These are phyloP conservation scores for Aspergillus fumigatiaffinis DNA, from an alignment of 2,329 filamentous ascomycete species.

Conservation along the genomic window DNA sequence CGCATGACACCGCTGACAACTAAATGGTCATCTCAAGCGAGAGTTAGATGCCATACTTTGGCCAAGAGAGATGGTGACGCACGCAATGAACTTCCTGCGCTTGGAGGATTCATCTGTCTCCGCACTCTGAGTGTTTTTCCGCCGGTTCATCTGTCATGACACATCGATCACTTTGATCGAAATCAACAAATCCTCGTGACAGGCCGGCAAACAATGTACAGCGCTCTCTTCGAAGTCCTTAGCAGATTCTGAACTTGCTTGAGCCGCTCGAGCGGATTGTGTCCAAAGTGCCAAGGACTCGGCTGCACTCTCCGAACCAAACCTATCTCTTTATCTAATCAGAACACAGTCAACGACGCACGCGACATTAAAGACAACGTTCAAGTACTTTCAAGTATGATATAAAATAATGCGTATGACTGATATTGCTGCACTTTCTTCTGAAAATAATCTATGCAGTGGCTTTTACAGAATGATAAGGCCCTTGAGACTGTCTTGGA, in stretches of 20 bases:
- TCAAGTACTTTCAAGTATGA: background rate
- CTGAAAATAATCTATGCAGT: background rate
- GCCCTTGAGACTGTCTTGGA: too few relatives aligned
- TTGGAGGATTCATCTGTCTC: slow-evolving; percentile 11
- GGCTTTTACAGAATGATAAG: too few relatives aligned
- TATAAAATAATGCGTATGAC: too few relatives aligned
- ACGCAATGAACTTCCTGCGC: slow-evolving; percentile 32
- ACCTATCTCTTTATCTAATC: background rate
- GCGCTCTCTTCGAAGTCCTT: background rate
- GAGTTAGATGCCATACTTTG: background rate
- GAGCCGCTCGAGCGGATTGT: background rate
- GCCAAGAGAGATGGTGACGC: slow-evolving; percentile 5
- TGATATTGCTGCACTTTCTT: background rate
- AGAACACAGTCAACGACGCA: background rate
- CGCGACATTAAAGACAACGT: too few relatives aligned
- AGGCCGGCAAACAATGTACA: background rate
- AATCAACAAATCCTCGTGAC: background rate
- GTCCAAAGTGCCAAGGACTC: background rate
- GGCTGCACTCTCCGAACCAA: background rate
- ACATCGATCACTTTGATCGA: background rate
- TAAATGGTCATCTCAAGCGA: slow-evolving; percentile 2
- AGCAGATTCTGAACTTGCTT: background rate
- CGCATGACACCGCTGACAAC: slow-evolving; percentile 43
- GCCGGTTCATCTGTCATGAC: background rate
- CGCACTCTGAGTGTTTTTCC: background rate